These are phyloP conservation scores for Phylloporus scabripes DNA, from an alignment of 768 basidiomycete genomes.

Conservation along the genomic window DNA sequence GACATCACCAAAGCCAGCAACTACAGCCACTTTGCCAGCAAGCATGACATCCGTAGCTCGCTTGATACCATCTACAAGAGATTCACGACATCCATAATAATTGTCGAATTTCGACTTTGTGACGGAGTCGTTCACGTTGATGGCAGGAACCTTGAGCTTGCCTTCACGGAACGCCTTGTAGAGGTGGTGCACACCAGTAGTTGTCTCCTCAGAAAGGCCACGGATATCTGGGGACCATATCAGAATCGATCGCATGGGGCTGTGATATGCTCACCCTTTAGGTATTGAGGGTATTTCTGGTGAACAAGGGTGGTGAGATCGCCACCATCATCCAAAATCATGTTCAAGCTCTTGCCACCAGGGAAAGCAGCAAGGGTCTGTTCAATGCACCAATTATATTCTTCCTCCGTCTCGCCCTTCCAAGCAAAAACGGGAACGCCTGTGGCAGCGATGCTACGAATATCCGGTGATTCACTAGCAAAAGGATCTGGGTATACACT, in stretches of 20 bases:
- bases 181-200: constrained; percentile 98
- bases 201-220: constrained; percentile 98
- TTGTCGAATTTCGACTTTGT: constrained; percentile 99
- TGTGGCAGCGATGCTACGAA: constrained; percentile 83
- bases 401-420: constrained; percentile 99
- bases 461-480: background rate
- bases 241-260: background rate
- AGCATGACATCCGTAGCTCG: constrained; percentile 99
- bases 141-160: constrained; percentile 93
- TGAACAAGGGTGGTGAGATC: constrained; percentile 94
- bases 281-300: constrained; percentile 91
- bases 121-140: constrained; percentile 99
- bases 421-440: constrained; percentile 98
- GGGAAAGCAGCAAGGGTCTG: constrained; percentile 90
- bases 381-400: constrained; percentile 97
- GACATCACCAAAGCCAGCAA: constrained; percentile 98
- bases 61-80: constrained; percentile 99
- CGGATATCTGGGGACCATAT: constrained; percentile 54
- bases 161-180: constrained; percentile 98
- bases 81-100: constrained; percentile 99
- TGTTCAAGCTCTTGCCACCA: constrained; percentile 80
- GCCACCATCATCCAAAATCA: constrained; percentile 99
- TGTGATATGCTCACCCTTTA: constrained; percentile 47
- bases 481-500: constrained; percentile 26
- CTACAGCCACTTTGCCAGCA: constrained; percentile 98